Evolutionary conservation across 345 rosid genomes (phyloP).

Genomic region (Angophora floribunda): DNA sequence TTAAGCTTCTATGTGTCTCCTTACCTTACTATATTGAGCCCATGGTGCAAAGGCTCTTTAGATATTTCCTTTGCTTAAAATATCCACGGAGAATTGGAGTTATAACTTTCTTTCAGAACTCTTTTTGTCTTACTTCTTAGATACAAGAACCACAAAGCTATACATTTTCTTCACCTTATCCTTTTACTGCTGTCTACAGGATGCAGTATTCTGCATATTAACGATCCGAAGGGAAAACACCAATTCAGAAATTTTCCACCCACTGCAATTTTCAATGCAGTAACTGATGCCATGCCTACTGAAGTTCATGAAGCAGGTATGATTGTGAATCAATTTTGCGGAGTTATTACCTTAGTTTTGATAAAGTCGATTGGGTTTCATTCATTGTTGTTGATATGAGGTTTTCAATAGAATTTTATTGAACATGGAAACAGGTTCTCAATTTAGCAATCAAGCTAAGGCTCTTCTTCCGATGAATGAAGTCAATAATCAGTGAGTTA

Average conservation of each 20-base stretch:
- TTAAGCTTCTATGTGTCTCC: background rate
- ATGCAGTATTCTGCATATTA: background rate
- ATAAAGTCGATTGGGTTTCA: background rate
- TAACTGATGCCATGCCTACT: background rate
- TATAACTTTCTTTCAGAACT: background rate
- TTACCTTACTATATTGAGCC: background rate
- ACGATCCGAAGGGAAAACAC: background rate
- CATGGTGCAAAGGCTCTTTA: background rate
- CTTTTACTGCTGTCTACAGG: background rate
- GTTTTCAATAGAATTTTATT: background rate
- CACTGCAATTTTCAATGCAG: background rate
- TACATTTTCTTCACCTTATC: background rate
- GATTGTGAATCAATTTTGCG: background rate
- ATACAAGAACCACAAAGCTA: background rate
- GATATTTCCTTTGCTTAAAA: background rate
- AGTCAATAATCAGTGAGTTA: background rate
- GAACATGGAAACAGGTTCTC: background rate
- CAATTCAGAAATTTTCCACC: background rate
- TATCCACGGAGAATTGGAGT: background rate
- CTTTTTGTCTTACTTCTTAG: background rate
- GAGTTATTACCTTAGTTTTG: background rate
- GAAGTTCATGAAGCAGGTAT: background rate
- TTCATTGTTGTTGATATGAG: background rate
- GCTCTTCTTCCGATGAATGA: background rate
- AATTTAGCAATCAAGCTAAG: background rate